These are phyloP conservation scores for Lachnellula suecica DNA, from an alignment of 2,329 filamentous ascomycete species.

Conservation along the genomic window DNA sequence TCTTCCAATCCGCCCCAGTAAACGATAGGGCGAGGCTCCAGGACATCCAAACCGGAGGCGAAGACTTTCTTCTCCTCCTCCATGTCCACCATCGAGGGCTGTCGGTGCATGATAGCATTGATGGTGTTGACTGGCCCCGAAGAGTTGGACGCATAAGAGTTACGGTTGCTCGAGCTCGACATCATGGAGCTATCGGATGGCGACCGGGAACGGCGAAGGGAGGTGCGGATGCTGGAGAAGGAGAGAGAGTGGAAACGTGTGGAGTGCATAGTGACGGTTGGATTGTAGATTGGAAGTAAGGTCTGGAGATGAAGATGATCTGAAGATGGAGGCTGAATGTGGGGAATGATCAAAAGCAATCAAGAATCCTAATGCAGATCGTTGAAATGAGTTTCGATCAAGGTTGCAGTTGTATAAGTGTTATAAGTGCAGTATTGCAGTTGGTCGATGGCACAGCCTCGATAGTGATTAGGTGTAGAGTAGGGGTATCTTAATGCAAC, in stretches of 20 bases:
- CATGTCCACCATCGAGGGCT: conserved; percentile 55
- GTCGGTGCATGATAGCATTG: conserved; percentile 59
- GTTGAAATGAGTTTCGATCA: conserved; percentile 2
- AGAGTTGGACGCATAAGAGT: conserved; percentile 44
- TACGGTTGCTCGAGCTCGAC: conserved; percentile 28
- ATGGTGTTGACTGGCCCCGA: conserved; percentile 46
- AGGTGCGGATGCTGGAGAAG: conserved; percentile 54
- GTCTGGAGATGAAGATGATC: not conserved
- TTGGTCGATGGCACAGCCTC: conserved; percentile 24
- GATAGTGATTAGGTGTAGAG: conserved; percentile 6
- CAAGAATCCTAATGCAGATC: not conserved
- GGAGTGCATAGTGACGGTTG: conserved; percentile 28
- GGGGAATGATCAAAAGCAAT: not conserved
- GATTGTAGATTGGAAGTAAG: not conserved
- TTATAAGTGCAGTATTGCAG: conserved; percentile 3
- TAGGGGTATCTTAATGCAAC: conserved; percentile 13
- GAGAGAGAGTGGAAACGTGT: conserved; percentile 38
- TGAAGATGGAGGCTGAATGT: not conserved
- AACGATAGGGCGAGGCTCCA: conserved; percentile 62
- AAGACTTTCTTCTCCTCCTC: conserved; percentile 57
- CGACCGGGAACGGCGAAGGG: conserved; percentile 50
- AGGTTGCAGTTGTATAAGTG: conserved; percentile 2
- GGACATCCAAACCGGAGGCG: conserved; percentile 51
- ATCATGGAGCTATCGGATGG: conserved; percentile 30
- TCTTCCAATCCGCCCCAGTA: conserved; percentile 65